Evolutionary conservation across 345 rosid species (phyloP).

Genomic region (Litchi chinensis): DNA sequence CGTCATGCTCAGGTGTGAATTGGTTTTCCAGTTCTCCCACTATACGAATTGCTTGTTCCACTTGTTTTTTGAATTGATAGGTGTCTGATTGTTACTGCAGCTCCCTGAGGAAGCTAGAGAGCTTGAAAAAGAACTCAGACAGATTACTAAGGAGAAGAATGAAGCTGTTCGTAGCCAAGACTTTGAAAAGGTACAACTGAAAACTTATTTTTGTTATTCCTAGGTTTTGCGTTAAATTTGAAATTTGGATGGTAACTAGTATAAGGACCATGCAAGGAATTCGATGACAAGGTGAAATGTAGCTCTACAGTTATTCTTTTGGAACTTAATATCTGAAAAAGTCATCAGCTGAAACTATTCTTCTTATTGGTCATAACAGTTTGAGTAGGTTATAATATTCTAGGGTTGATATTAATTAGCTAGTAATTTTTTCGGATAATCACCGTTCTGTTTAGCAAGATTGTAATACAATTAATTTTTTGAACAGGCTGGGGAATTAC

Average conservation of each 20-base stretch:
- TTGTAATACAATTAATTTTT: constrained; percentile 11
- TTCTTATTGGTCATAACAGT: background rate
- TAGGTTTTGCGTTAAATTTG: background rate
- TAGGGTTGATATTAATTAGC: background rate
- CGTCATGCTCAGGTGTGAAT: constrained; percentile 83
- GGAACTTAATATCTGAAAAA: background rate
- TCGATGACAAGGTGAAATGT: background rate
- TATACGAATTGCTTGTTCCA: background rate
- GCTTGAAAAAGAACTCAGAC: constrained; percentile 93
- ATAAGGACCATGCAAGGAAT: background rate
- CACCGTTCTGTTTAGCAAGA: background rate
- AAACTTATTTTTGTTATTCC: background rate
- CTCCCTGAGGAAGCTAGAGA: constrained; percentile 98
- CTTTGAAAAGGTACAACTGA: constrained; percentile 76
- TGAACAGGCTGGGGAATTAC: constrained; percentile 87
- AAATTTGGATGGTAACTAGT: background rate
- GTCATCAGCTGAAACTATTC: background rate
- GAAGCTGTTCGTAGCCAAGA: constrained; percentile 96
- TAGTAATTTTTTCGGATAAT: background rate
- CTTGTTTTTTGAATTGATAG: constrained; percentile 19
- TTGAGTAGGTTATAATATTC: background rate
- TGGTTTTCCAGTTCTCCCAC: constrained; percentile 10
- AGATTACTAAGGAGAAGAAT: constrained; percentile 92
- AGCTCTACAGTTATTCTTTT: background rate
- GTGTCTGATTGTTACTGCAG: constrained; percentile 40